A percentile compares a stretch with the other conserved stretches of the same genome.
Conservation (phyloP, 805 yeast species). For the Yamadazyma paraphyllophila region DNA sequence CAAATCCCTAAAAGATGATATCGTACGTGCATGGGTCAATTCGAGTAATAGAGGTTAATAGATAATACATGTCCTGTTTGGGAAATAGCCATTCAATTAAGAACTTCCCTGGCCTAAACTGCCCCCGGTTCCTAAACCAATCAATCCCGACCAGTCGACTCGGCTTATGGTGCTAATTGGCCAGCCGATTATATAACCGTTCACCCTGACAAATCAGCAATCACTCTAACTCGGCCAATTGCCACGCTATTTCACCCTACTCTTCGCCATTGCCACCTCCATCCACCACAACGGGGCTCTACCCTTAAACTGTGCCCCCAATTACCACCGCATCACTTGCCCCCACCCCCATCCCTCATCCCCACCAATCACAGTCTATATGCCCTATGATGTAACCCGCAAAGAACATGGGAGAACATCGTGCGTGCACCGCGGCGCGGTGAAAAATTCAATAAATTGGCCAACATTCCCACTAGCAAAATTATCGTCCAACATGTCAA, state of each 20-base stretch:
- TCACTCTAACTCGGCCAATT: too few relatives aligned
- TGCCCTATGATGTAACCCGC: background rate
- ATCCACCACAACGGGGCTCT: too few relatives aligned
- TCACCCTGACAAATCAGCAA: too few relatives aligned
- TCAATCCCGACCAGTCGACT: too few relatives aligned
- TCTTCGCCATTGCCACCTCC: background rate
- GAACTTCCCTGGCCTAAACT: too few relatives aligned
- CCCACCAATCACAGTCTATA: background rate
- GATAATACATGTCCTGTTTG: too few relatives aligned
- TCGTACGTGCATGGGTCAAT: conserved; percentile 55
- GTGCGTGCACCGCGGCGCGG: background rate
- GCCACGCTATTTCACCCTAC: background rate
- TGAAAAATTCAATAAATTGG: background rate
- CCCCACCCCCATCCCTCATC: background rate
- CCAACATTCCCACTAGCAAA: background rate
- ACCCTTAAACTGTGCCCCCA: background rate
- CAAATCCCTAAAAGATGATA: conserved; percentile 47
- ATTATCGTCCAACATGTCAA: conserved; percentile 36
- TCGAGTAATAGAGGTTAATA: conserved; percentile 3
- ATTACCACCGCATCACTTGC: background rate
- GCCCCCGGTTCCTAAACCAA: too few relatives aligned
- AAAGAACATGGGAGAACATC: conserved; percentile 1
- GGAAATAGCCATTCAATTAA: too few relatives aligned
- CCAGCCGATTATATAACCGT: background rate
- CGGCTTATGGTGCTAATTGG: too few relatives aligned